phyloP scores from a whole-genome alignment of 2,329 filamentous ascomycete species.

The Exserohilum rostratum region DNA sequence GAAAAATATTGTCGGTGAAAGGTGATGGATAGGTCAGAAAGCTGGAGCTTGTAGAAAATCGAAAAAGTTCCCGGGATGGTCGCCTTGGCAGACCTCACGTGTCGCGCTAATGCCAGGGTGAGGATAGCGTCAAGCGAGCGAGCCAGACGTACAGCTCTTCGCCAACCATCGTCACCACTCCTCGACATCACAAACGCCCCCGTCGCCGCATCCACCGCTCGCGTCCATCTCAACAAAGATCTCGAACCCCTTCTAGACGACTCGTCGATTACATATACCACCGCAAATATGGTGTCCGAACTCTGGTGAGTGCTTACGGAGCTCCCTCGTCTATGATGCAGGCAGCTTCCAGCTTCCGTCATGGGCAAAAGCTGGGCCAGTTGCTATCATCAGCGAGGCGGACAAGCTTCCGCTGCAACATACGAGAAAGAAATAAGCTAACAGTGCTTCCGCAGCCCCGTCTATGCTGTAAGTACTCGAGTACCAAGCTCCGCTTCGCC shows the following conservation, averaged over 20 bases:
- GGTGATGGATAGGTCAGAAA: constrained; percentile 14
- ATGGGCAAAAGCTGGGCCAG: constrained; percentile 44
- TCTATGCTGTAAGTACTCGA: constrained; percentile 89
- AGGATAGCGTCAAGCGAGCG: constrained; percentile 22
- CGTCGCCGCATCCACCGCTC: constrained; percentile 35
- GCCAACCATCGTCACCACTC: constrained; percentile 47
- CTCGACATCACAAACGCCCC: constrained; percentile 36
- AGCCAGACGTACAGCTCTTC: constrained; percentile 32
- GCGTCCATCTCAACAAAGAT: constrained; percentile 40
- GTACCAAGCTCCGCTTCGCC: constrained; percentile 25
- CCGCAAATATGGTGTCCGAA: constrained; percentile 74
- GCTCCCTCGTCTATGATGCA: constrained; percentile 35
- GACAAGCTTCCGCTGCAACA: constrained; percentile 2
- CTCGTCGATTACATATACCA: constrained; percentile 25
- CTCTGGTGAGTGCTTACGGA: constrained; percentile 71
- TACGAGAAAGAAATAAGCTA: constrained; percentile 33
- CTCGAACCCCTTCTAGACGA: constrained; percentile 26
- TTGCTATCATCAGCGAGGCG: constrained; percentile 20
- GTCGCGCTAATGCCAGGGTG: constrained; percentile 21
- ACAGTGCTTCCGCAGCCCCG: constrained; percentile 69
- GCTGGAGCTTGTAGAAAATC: constrained; percentile 11
- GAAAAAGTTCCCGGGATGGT: constrained; percentile 11
- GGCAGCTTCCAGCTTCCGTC: constrained; percentile 47
- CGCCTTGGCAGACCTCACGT: constrained; percentile 32
- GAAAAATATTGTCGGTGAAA: constrained; percentile 7